Base-by-base conservation (phyloP, 495 filamentous ascomycete genomes). In the Penicillium ochrochloron region DNA sequence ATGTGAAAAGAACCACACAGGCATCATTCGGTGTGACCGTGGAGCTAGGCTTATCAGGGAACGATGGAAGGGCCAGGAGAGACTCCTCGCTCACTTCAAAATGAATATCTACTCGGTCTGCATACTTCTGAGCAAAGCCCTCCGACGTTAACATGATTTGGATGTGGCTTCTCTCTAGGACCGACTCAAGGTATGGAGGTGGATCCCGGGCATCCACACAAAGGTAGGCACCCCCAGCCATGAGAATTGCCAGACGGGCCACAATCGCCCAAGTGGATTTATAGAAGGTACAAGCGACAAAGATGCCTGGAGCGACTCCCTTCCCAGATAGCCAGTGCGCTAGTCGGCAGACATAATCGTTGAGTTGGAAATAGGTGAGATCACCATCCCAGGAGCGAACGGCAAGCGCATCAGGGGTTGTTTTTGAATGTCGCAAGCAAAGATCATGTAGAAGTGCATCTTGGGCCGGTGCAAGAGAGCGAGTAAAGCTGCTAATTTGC, bases 231-330 rank as follows among this genome's bases (percentile, higher is more conserved):
- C 72, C 82, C 33, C 85, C 84, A 12, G 85, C 74, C 57, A 84
- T 84, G 71, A 86, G 76, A 34, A 86, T 73, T n/a, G 75, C 85
- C 12, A 88, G 39, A 69, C 63, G 1, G 72, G 56, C 66, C 66
- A 65, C 72, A 73, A 25, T 71, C 72, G 41, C 23, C 82, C 81
- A 83, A 53, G 73, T 75, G 19, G 81, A 85, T 66, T 88, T 88
- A 56, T 87, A 81, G 42, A 87, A 84, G 62, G 79, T 85, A 31
- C 87, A 67, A 0, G 83, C 81, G 7, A 87, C 76, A 17, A 80
- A 66, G 19, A 65, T 74, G 25, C 80, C 83, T 11, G 78, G 72
- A 25, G 69, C 71, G 41, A 79, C 69, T 8, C 77, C 73, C 1
- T 59, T 2, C 19, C 25, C n/a, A 19, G 15, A 9, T 15, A 76